phyloP scores from a whole-genome alignment of 805 yeast genomes.

The Candida chilensis region DNA sequence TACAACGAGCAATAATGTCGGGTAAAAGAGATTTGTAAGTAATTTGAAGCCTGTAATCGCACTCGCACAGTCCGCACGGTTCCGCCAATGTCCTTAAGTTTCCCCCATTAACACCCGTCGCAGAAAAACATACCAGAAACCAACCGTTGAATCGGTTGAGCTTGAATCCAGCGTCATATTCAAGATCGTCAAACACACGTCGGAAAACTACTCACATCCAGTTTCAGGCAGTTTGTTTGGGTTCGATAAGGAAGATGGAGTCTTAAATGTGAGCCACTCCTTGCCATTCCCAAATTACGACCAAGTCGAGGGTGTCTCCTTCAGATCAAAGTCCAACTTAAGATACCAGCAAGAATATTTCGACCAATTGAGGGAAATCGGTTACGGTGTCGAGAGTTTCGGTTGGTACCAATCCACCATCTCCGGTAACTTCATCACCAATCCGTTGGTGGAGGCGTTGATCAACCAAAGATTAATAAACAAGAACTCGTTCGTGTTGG shows the following conservation, averaged over 20 bases:
- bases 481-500: constrained; percentile 47
- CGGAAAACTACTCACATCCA: constrained; percentile 51
- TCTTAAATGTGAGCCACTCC: constrained; percentile 45
- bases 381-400: constrained; percentile 58
- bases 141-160: constrained; percentile 6
- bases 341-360: constrained; percentile 64
- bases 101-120: too few species aligned
- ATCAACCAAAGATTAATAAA: constrained; percentile 50
- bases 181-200: constrained; percentile 58
- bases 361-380: constrained; percentile 49
- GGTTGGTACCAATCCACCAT: constrained; percentile 77
- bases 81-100: too few species aligned
- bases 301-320: constrained; percentile 54
- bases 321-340: constrained; percentile 49
- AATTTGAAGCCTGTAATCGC: too few species aligned
- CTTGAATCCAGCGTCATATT: constrained; percentile 32
- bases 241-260: constrained; percentile 47
- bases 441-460: constrained; percentile 60
- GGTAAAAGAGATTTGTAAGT: too few species aligned
- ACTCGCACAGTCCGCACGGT: too few species aligned
- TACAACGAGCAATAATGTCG: too few species aligned
- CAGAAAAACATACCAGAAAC: constrained; percentile 8
- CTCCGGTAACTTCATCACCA: constrained; percentile 62
- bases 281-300: constrained; percentile 60
- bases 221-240: constrained; percentile 71